These are phyloP conservation scores for Funneliformis mosseae DNA, from an alignment of 192 early-diverging fungal genomes.

Conservation along the genomic window DNA sequence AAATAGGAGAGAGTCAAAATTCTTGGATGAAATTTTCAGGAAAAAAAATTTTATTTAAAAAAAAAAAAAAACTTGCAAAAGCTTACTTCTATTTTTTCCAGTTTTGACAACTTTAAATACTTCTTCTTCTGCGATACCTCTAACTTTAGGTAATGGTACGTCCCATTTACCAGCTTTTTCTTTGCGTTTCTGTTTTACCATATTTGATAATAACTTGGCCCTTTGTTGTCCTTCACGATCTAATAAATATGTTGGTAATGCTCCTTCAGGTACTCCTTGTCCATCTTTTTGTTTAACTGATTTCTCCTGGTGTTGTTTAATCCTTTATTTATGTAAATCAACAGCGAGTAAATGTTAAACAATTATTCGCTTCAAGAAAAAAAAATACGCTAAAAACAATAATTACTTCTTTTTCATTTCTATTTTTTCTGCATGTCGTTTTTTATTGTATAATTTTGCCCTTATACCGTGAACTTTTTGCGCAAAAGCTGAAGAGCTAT, in stretches of 20 bases:
- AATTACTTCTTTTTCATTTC: slow-evolving; percentile 98
- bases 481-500: slow-evolving; percentile 90
- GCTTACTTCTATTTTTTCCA: slow-evolving; percentile 80
- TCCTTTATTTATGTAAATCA: slow-evolving; percentile 42
- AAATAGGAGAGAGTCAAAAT: slow-evolving; percentile 2
- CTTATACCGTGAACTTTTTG: slow-evolving; percentile 97
- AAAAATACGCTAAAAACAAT: slow-evolving; percentile 14
- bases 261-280: slow-evolving; percentile 90
- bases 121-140: slow-evolving; percentile 98
- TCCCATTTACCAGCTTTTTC: slow-evolving; percentile 99
- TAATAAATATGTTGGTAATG: slow-evolving; percentile 95
- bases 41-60: too few species aligned
- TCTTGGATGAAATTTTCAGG: not conserved
- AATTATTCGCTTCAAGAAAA: not conserved
- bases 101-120: slow-evolving; percentile 98
- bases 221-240: slow-evolving; percentile 97
- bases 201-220: slow-evolving; percentile 97
- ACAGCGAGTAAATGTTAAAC: not conserved
- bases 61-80: not conserved
- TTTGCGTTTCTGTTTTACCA: slow-evolving; percentile 99
- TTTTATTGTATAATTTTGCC: slow-evolving; percentile 99
- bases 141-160: slow-evolving; percentile 97
- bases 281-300: slow-evolving; percentile 93
- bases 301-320: slow-evolving; percentile 98
- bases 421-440: slow-evolving; percentile 97